Evolutionary conservation across 306 rosid species (phyloP).

Genomic region (Malus orientalis): DNA sequence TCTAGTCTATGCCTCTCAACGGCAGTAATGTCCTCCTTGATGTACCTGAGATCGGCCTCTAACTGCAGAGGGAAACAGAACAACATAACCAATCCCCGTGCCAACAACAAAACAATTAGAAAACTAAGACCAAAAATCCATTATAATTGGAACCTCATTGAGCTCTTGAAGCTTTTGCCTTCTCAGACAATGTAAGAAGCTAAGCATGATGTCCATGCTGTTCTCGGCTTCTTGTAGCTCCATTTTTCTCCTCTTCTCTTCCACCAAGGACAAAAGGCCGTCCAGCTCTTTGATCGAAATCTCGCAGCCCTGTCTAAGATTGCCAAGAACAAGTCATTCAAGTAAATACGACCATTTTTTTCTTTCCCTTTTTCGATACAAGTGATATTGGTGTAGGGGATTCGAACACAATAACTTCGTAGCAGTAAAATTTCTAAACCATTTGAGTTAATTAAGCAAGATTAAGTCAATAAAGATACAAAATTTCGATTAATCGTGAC

Average conservation of each 20-base stretch:
- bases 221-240: constrained; percentile 74
- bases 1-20: constrained; percentile 79
- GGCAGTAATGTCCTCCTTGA: constrained; percentile 67
- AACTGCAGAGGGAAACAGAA: constrained; percentile 28
- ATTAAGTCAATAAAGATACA: not conserved
- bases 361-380: too few species aligned
- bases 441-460: not conserved
- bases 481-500: not conserved
- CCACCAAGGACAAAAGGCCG: constrained; percentile 48
- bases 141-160: constrained; percentile 43
- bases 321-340: not conserved
- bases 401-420: too few species aligned
- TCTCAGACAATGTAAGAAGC: constrained; percentile 58
- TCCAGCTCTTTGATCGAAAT: constrained; percentile 66
- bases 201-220: constrained; percentile 60
- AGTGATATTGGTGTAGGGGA: too few species aligned
- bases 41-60: constrained; percentile 74
- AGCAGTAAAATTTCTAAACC: too few species aligned
- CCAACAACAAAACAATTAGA: not conserved
- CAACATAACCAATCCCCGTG: not conserved
- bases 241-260: constrained; percentile 74
- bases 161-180: constrained; percentile 66
- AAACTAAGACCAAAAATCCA: not conserved
- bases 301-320: constrained; percentile 56
- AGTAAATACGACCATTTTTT: not conserved